Percentiles rank a stretch among this genome's conserved stretches.
phyloP scores from a whole-genome alignment of 2,329 filamentous ascomycete genomes.

The Emergomyces orientalis region DNA sequence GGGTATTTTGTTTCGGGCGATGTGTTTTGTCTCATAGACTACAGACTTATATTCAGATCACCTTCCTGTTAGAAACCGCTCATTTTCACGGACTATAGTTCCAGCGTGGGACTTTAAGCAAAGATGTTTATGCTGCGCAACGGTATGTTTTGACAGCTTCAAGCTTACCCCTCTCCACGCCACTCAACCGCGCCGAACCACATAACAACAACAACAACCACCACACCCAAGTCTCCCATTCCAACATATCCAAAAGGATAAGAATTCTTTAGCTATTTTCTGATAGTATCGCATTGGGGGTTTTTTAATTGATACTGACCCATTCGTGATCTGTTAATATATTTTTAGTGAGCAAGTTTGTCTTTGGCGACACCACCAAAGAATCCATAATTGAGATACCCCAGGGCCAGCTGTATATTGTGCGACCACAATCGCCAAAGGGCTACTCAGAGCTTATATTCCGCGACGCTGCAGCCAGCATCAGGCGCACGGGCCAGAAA shows the following conservation, averaged over 20 bases:
- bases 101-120: conserved; percentile 12
- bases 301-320: not conserved
- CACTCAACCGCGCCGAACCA: conserved; percentile 15
- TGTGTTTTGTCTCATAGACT: not conserved
- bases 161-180: conserved; percentile 17
- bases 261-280: not conserved
- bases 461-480: conserved; percentile 87
- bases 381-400: conserved; percentile 90
- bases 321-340: not conserved
- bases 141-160: conserved; percentile 34
- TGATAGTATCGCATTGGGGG: not conserved
- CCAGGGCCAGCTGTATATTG: conserved; percentile 93
- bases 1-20: not conserved
- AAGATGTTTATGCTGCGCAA: conserved; percentile 51
- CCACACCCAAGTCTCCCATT: conserved; percentile 13
- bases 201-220: conserved; percentile 16
- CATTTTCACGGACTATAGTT: not conserved
- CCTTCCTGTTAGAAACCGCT: not conserved
- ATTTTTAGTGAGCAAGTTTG: conserved; percentile 69
- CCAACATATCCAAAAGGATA: conserved; percentile 4
- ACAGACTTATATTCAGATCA: not conserved
- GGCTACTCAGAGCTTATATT: conserved; percentile 98
- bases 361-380: conserved; percentile 81
- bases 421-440: conserved; percentile 88
- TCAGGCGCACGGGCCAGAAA: conserved; percentile 86